Base-by-base conservation (phyloP, 768 basidiomycete genomes). In the Pleurotus pulmonarius region DNA sequence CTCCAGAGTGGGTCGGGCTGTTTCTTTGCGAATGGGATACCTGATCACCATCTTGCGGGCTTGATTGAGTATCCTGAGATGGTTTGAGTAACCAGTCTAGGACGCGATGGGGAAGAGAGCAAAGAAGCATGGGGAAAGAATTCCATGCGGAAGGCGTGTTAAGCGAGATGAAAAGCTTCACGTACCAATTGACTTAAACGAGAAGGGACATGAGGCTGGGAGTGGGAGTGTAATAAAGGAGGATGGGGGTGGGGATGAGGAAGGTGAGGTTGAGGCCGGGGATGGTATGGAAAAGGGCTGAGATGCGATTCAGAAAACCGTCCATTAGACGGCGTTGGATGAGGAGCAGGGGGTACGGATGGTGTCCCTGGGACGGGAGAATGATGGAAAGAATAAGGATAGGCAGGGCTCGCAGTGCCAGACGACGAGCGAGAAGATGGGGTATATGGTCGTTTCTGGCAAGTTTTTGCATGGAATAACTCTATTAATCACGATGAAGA, bases 391-490 rank as follows among this genome's bases (percentile, higher is more conserved):
- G 68, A 67, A 58, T 71, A 64, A 6, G 69, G 68, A 59, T 71
- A 68, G 7, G 78, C 73, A 24, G 81, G 81, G 55, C 76, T 80
- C 4, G 80, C 70, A 2, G 81, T 76, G 6, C 82, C 82, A 4
- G 82, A 82, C 37, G 77, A 73, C 7, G 80, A 76, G 49, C 61
- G 61, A 54, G 74, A 65, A 41, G 69, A 63, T 39, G 69, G 70
- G n/a, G 69, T 73, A 63, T 55, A 72, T 22, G 80, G 76, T 15
- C 82, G 80, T 77, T 83, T 83, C 80, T 83, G 65, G 41, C 49
- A 54, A 51, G 49, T 25, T 43, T 43, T 58, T 38, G 34, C 22
- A 38, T 37, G 49, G 57, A 34, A 34, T 34, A 11, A 34, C 29
- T 34, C 29, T 34, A 4, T 34, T 34, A 34, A 11, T 34, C 29